phyloP scores from a whole-genome alignment of 2,329 filamentous ascomycete genomes.

The Exophiala viscosa region DNA sequence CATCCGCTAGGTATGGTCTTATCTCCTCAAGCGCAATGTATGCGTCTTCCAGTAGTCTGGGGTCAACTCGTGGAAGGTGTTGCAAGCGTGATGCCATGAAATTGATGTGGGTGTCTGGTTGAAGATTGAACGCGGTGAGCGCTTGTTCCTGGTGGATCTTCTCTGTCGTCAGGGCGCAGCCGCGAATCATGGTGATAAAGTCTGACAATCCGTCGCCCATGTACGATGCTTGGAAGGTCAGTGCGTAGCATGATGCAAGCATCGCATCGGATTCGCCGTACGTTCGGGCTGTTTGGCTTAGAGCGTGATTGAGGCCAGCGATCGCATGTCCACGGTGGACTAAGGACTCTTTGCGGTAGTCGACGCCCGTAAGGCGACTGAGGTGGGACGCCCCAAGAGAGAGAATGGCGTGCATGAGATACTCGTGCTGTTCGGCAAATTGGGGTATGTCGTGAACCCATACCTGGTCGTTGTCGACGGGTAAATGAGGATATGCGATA shows the following conservation, averaged over 20 bases:
- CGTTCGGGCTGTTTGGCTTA: conserved; percentile 32
- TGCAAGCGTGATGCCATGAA: conserved; percentile 26
- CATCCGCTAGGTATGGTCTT: conserved; percentile 33
- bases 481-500: conserved; percentile 58
- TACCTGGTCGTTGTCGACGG: conserved; percentile 61
- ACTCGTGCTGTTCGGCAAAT: conserved; percentile 65
- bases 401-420: conserved; percentile 67
- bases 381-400: conserved; percentile 64
- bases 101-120: conserved; percentile 26
- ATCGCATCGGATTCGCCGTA: conserved; percentile 31
- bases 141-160: conserved; percentile 33
- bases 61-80: conserved; percentile 22
- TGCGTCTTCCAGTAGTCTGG: conserved; percentile 19
- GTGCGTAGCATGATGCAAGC: conserved; percentile 34
- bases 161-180: conserved; percentile 34
- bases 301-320: conserved; percentile 56
- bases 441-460: conserved; percentile 67
- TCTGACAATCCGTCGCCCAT: conserved; percentile 35
- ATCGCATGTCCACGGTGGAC: conserved; percentile 64
- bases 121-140: conserved; percentile 28
- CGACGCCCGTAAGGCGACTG: conserved; percentile 42
- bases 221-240: conserved; percentile 35
- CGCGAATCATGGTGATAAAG: conserved; percentile 36
- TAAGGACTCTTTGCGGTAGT: conserved; percentile 57
- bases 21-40: conserved; percentile 26